Percentiles rank a stretch among this genome's conserved stretches.
Conservation (phyloP, 2,329 filamentous ascomycete species). For the Tolypocladium amazonense region DNA sequence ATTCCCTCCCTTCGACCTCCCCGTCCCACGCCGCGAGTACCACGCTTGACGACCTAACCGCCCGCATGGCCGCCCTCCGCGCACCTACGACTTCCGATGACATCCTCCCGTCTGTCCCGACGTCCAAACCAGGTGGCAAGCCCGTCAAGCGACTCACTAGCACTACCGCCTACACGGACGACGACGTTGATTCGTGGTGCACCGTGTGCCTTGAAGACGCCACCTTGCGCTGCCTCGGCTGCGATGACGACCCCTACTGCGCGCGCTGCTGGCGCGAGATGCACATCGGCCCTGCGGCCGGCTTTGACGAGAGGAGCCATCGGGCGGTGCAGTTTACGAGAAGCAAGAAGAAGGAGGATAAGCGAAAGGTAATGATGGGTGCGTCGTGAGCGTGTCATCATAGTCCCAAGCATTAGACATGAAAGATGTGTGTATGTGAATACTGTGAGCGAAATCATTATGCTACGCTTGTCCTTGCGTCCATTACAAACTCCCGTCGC, state of each 20-base stretch:
- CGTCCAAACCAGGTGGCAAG: constrained; percentile 33
- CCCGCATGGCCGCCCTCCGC: constrained; percentile 41
- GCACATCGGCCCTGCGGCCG: constrained; percentile 58
- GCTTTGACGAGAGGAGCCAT: constrained; percentile 61
- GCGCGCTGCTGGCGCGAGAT: constrained; percentile 71
- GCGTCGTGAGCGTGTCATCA: constrained; percentile 8
- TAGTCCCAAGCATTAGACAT: neutral
- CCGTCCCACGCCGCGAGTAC: constrained; percentile 12
- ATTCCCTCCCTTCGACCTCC: constrained; percentile 20
- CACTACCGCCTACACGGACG: constrained; percentile 46
- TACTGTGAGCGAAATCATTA: neutral
- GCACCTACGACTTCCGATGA: constrained; percentile 19
- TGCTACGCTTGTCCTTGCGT: neutral
- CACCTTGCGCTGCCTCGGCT: constrained; percentile 60
- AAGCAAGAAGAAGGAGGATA: constrained; percentile 20
- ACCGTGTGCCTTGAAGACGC: constrained; percentile 74
- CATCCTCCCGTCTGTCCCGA: constrained; percentile 37
- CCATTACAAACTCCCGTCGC: neutral
- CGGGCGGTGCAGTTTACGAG: constrained; percentile 49
- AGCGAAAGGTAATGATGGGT: constrained; percentile 23
- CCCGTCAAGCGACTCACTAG: constrained; percentile 26
- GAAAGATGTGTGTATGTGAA: too few relatives aligned
- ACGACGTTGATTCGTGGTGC: constrained; percentile 69
- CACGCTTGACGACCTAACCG: constrained; percentile 33
- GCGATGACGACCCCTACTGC: constrained; percentile 65